phyloP scores from a whole-genome alignment of 2,329 filamentous ascomycete genomes.

The Camptophora hylomeconis region DNA sequence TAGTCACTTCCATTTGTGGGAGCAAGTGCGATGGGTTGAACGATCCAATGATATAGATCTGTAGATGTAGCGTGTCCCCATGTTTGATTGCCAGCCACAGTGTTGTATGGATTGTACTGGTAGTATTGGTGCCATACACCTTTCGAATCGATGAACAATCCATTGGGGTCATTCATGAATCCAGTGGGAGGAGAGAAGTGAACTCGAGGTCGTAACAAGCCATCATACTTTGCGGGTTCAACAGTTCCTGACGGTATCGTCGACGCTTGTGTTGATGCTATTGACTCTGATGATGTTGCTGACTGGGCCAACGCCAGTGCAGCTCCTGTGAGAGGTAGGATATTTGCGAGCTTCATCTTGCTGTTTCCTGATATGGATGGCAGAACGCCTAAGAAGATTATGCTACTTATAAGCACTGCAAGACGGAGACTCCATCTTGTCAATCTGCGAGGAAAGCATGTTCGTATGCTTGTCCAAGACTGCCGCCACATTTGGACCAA shows the following conservation, averaged over 20 bases:
- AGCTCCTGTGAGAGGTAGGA: no score
- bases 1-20: slow-evolving; percentile 32
- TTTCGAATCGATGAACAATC: slow-evolving; percentile 45
- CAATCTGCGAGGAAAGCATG: no score
- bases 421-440: no score
- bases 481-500: no score
- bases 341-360: no score
- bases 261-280: slow-evolving; percentile 1
- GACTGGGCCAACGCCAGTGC: slow-evolving; percentile 1
- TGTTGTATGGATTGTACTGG: slow-evolving; percentile 42
- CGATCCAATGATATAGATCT: slow-evolving; percentile 52
- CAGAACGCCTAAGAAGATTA: no score
- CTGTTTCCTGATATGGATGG: no score
- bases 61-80: slow-evolving; percentile 54
- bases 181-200: slow-evolving; percentile 21
- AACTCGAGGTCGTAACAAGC: slow-evolving; percentile 18
- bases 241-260: slow-evolving; percentile 1
- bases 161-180: slow-evolving; percentile 49
- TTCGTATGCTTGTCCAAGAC: no score
- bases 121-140: slow-evolving; percentile 54
- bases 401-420: no score
- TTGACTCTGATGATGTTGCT: slow-evolving; percentile 1
- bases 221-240: slow-evolving; percentile 1
- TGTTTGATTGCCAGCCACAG: slow-evolving; percentile 45
- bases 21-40: slow-evolving; percentile 50